Evolutionary conservation across 306 rosid genomes (phyloP).

Genomic region (Quercus parvula): DNA sequence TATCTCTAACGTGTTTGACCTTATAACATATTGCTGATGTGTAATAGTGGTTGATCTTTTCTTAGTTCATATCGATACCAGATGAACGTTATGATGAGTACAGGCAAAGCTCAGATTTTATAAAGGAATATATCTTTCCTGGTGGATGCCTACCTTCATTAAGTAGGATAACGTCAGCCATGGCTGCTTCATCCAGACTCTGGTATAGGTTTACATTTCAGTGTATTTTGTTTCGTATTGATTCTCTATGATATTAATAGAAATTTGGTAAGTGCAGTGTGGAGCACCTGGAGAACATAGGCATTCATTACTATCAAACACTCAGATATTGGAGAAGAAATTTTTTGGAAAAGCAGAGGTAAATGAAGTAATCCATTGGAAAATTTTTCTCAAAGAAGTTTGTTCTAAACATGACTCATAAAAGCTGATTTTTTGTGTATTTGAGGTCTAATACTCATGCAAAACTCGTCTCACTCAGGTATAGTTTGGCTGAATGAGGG

Average conservation of each 20-base stretch:
- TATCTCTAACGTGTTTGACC: too few species aligned
- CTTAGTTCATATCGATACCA: conserved; percentile 45
- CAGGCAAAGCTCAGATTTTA: conserved; percentile 48
- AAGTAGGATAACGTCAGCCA: conserved; percentile 47
- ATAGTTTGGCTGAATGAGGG: too few species aligned
- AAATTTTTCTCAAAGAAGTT: background rate
- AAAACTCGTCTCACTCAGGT: too few species aligned
- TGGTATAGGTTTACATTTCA: conserved; percentile 25
- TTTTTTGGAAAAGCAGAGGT: conserved; percentile 69
- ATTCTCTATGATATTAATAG: background rate
- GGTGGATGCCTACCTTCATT: conserved; percentile 50
- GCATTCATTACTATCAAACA: conserved; percentile 85
- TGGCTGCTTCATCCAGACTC: conserved; percentile 37
- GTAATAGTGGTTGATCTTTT: background rate
- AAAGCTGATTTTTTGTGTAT: background rate
- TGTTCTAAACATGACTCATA: background rate
- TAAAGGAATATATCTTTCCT: conserved; percentile 49
- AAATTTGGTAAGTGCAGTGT: conserved; percentile 23
- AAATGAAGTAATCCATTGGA: background rate
- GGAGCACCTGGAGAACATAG: conserved; percentile 54
- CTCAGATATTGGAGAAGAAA: conserved; percentile 82
- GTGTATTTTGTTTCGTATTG: background rate
- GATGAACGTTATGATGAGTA: conserved; percentile 45
- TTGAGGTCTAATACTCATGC: too few species aligned
- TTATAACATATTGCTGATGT: too few species aligned